Evolutionary conservation across 78 protist genomes (phyloP), one percentile per base, ranked within the genome.

Genomic region (Speleostelium caveatum): DNA sequence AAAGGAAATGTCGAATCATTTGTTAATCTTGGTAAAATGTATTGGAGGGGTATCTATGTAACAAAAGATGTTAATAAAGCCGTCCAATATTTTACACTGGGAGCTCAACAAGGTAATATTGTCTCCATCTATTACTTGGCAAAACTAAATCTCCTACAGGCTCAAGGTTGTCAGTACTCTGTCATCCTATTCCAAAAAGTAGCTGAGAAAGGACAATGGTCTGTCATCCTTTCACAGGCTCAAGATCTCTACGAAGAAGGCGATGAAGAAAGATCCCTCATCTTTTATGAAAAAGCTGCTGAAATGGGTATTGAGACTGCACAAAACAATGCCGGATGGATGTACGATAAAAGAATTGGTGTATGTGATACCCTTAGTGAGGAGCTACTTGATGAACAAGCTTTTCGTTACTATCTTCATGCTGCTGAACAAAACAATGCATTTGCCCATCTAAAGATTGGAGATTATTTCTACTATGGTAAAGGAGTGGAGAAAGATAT

Each of bases 401-500:
- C 89, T 39, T 75, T 93, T 26, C 24, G 72, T 30, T 79, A 87
- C 51, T 87, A 87, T 73, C 33, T 45, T 7, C 71, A 45, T 35
- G 35, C 95, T 24, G 92, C 97, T 28, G 77, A 83, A 68, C 96
- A 90, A 69, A 73, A 79, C 17, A 93, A 93, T 56, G 86, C 94
- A 30, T 30, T 73, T 16, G 86, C 97, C n/a, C 51, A 77, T 63
- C 61, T 94, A 7, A 75, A 75, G 51, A 32, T 97, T 35, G 98
- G 98, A n/a, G 98, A 97, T 67, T 88, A 42, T 38, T 60, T 68
- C 87, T 95, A 93, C 76, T 97, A 96, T 92, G 98, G 96, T 0
- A 28, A 62, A 19, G 98, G 98, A 4, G 71, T 89, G 42, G 94
- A 71, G 53, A 61, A 26, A 26, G 36, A 45, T 28, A 30, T 69